Evolutionary conservation across 108 stramenopile species (phyloP).

Genomic region (Pinguiococcus pyrenoidosus): DNA sequence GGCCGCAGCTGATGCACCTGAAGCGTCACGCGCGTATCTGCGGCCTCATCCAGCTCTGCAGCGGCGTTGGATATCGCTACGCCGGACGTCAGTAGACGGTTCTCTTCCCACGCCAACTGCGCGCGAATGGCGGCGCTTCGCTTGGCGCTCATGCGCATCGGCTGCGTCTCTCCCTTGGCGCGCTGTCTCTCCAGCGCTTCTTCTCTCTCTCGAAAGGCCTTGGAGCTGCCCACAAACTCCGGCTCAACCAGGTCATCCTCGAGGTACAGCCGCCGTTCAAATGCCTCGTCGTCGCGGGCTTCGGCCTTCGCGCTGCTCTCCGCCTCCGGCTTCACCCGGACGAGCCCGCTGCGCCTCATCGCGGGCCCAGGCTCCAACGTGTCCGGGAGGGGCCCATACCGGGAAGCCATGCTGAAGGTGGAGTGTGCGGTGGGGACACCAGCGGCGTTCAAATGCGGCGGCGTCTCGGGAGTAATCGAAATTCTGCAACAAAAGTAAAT

Average conservation of each 20-base stretch:
- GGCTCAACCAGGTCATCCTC: no score
- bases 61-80: conserved; percentile 51
- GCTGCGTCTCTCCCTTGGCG: conserved; percentile 1
- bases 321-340: no score
- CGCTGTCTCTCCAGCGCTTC: neutral
- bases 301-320: no score
- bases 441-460: no score
- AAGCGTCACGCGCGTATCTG: conserved; percentile 23
- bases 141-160: conserved; percentile 29
- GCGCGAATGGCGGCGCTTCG: conserved; percentile 47
- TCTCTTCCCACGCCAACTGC: conserved; percentile 94
- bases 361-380: no score
- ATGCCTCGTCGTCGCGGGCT: conserved; percentile 64
- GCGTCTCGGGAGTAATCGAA: no score
- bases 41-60: conserved; percentile 45
- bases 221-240: no score
- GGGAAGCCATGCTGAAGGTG: no score
- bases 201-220: conserved; percentile 1
- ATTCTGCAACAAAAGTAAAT: no score
- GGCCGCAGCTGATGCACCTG: conserved; percentile 82
- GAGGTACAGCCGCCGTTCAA: conserved; percentile 76
- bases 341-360: no score
- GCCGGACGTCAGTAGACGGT: conserved; percentile 67
- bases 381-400: no score
- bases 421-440: no score